phyloP scores from a whole-genome alignment of 1,284 basidiomycete genomes.

The Pterulicium gracile region DNA sequence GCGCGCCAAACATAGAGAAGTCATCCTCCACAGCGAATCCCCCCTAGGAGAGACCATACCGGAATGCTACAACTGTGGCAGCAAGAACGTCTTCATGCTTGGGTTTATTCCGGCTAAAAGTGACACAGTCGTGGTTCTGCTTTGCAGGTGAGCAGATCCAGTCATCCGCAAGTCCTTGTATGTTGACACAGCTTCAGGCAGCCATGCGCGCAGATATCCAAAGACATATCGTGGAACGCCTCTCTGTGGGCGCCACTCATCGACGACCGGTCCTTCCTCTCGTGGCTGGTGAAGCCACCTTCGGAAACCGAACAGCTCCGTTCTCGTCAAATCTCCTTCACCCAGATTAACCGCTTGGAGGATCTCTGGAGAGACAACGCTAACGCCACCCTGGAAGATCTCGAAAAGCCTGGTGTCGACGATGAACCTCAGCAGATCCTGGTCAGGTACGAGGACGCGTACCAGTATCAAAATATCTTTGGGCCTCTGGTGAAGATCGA shows the following conservation, averaged over 20 bases:
- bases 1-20: conserved; percentile 98
- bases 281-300: conserved; percentile 97
- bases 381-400: conserved; percentile 88
- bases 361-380: conserved; percentile 98
- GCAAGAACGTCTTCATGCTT: conserved; percentile 98
- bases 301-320: conserved; percentile 92
- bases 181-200: conserved; percentile 43
- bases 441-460: conserved; percentile 92
- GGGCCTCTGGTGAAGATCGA: conserved; percentile 99
- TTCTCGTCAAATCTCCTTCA: conserved; percentile 91
- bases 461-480: conserved; percentile 99
- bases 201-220: conserved; percentile 94
- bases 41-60: conserved; percentile 96
- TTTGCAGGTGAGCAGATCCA: conserved; percentile 68
- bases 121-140: conserved; percentile 96
- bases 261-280: conserved; percentile 95
- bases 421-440: conserved; percentile 93
- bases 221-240: conserved; percentile 98
- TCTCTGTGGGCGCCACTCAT: conserved; percentile 97
- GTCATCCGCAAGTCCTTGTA: conserved; percentile 1
- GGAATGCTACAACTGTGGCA: conserved; percentile 99
- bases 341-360: conserved; percentile 95
- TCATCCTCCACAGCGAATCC: conserved; percentile 90
- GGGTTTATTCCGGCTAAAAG: conserved; percentile 99
- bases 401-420: conserved; percentile 93